Evolutionary conservation across 352 stramenopile species (phyloP).

Genomic region (Phytopythium ostracodes): DNA sequence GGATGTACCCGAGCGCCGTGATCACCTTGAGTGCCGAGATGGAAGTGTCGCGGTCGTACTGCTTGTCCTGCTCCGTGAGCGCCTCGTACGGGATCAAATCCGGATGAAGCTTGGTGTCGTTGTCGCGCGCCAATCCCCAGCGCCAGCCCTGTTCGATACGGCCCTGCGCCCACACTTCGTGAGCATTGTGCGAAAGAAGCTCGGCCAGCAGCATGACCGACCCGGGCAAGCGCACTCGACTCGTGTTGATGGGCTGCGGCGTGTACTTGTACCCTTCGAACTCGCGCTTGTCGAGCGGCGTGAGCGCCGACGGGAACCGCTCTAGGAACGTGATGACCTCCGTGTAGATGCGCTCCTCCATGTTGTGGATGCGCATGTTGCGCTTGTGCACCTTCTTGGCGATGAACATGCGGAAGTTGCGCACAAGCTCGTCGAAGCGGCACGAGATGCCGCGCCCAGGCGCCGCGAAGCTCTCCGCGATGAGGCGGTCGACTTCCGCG

Average conservation of each 20-base stretch:
- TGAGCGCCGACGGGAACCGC: constrained; percentile 62
- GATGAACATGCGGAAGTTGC: constrained; percentile 81
- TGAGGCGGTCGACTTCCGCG: constrained; percentile 59
- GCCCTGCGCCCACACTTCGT: constrained; percentile 79
- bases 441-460: constrained; percentile 68
- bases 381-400: constrained; percentile 69
- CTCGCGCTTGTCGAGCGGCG: constrained; percentile 71
- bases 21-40: constrained; percentile 79
- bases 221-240: constrained; percentile 53
- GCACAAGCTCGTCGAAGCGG: constrained; percentile 75
- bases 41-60: constrained; percentile 79
- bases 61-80: constrained; percentile 71
- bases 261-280: constrained; percentile 81
- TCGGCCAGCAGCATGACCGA: constrained; percentile 60
- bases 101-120: constrained; percentile 60
- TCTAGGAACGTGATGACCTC: constrained; percentile 78
- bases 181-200: constrained; percentile 68
- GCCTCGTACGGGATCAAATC: constrained; percentile 71
- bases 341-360: constrained; percentile 64
- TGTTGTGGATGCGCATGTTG: constrained; percentile 44
- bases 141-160: constrained; percentile 67
- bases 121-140: constrained; percentile 59
- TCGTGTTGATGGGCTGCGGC: constrained; percentile 59
- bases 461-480: constrained; percentile 53
- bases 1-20: constrained; percentile 62